phyloP scores from a whole-genome alignment of 2,329 filamentous ascomycete species.

The Claviceps humidiphila region DNA sequence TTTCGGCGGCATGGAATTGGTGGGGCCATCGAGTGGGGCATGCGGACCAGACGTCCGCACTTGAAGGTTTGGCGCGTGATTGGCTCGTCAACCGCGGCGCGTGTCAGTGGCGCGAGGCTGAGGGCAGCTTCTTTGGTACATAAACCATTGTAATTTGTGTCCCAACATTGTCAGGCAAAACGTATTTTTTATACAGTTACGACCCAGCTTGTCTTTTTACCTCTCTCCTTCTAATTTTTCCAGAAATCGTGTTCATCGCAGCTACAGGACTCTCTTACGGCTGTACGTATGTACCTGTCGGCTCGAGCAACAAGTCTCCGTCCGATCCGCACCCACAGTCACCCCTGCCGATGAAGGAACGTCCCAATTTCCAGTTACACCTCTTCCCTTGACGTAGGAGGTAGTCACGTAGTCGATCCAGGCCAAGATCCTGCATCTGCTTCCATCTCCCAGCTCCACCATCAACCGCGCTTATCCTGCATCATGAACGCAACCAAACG shows the following conservation, averaged over 20 bases:
- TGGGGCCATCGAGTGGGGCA: no score
- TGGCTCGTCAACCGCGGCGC: no score
- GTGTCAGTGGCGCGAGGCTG: no score
- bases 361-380: constrained; percentile 1
- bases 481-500: constrained; percentile 67
- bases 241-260: no score
- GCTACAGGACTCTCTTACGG: no score
- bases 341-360: neutral
- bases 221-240: neutral
- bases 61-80: no score
- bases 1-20: neutral
- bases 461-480: neutral
- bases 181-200: no score
- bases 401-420: neutral
- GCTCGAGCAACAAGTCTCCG: constrained; percentile 1
- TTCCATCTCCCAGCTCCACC: neutral
- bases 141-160: no score
- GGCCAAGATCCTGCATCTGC: neutral
- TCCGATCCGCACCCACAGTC: neutral
- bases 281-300: neutral
- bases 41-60: no score
- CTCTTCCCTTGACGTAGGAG: neutral
- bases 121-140: no score
- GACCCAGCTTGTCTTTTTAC: neutral
- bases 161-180: no score